Evolutionary conservation across 192 early-diverging fungal genomes (phyloP).

Genomic region (Rhizophagus sp.): DNA sequence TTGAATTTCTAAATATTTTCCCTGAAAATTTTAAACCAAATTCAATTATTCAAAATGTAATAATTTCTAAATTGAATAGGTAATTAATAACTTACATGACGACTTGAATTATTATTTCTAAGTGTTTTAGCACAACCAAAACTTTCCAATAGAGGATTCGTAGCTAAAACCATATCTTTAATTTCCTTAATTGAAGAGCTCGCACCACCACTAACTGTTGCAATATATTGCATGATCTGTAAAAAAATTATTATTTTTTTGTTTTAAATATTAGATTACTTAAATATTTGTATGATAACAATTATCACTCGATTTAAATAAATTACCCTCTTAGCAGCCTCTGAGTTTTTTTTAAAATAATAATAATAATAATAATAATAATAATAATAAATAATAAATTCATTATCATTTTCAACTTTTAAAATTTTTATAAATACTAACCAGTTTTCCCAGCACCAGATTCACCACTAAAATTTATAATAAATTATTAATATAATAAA

Average conservation of each 20-base stretch:
- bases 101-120: conserved; percentile 97
- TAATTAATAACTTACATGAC: conserved; percentile 68
- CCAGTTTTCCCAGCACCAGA: conserved; percentile 89
- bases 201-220: conserved; percentile 86
- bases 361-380: too few species aligned
- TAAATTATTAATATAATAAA: not conserved
- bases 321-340: conserved; percentile 76
- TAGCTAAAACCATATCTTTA: conserved; percentile 98
- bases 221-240: conserved; percentile 97
- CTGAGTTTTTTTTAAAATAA: conserved; percentile 35
- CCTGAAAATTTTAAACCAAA: conserved; percentile 47
- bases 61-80: not conserved
- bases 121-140: conserved; percentile 99
- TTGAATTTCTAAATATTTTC: conserved; percentile 99
- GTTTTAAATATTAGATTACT: not conserved
- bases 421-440: conserved; percentile 4
- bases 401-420: too few species aligned
- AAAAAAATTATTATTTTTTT: too few species aligned
- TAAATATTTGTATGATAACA: not conserved
- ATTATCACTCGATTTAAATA: not conserved
- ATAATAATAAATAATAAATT: not conserved
- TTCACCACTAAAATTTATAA: conserved; percentile 67
- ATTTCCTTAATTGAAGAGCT: conserved; percentile 86
- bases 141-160: conserved; percentile 96
- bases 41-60: not conserved